Evolutionary conservation across 192 early-diverging fungal species (phyloP).

Genomic region (Chytriomyces sp.): DNA sequence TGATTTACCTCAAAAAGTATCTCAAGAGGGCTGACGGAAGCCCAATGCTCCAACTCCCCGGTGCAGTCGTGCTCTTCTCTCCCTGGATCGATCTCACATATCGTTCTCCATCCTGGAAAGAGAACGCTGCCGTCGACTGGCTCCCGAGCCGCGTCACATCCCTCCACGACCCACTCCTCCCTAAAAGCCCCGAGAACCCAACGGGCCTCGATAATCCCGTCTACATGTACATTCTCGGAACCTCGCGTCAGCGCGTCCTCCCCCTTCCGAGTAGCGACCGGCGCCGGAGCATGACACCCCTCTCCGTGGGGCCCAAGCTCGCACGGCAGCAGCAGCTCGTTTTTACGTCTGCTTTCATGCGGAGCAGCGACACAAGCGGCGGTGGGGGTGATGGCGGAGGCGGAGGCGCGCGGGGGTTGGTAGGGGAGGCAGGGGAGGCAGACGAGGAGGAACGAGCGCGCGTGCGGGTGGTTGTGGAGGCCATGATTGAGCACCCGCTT

Average conservation of each 20-base stretch:
- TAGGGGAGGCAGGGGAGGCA: neutral
- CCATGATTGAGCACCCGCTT: slow-evolving; percentile 47
- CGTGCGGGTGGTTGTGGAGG: slow-evolving; percentile 31
- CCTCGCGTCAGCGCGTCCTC: slow-evolving; percentile 14
- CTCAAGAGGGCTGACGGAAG: slow-evolving; percentile 24
- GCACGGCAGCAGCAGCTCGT: neutral
- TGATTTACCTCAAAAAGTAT: slow-evolving; percentile 52
- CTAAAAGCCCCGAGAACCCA: neutral
- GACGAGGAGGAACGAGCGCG: neutral
- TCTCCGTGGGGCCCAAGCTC: neutral
- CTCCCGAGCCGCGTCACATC: slow-evolving; percentile 34
- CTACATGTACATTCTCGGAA: slow-evolving; percentile 46
- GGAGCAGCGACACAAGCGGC: neutral
- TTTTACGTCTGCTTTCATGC: neutral
- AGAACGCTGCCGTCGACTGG: slow-evolving; percentile 40
- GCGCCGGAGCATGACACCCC: neutral
- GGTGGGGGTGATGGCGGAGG: neutral
- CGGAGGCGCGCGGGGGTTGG: neutral
- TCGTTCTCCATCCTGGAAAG: slow-evolving; percentile 37
- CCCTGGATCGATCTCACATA: slow-evolving; percentile 52
- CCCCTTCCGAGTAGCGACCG: slow-evolving; percentile 7
- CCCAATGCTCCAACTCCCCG: slow-evolving; percentile 38
- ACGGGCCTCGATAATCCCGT: slow-evolving; percentile 39
- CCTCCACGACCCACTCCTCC: slow-evolving; percentile 38
- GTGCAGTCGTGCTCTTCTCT: slow-evolving; percentile 32